phyloP scores from a whole-genome alignment of 2,329 filamentous ascomycete genomes.

The Dothideomycetes sp. region DNA sequence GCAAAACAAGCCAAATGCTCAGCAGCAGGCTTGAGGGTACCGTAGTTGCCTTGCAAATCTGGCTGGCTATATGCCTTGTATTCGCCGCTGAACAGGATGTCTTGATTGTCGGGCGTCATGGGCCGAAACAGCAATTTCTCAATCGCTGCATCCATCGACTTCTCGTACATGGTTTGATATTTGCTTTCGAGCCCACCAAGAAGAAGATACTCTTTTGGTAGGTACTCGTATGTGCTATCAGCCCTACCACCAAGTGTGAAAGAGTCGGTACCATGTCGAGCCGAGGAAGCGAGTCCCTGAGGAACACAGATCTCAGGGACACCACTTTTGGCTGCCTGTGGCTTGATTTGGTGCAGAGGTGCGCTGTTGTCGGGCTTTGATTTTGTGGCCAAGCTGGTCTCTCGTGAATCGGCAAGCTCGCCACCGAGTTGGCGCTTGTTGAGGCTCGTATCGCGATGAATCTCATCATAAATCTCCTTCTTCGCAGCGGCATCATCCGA shows the following conservation, averaged over 20 bases:
- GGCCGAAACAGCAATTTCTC: conserved; percentile 68
- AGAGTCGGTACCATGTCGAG: conserved; percentile 33
- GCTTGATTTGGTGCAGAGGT: background rate
- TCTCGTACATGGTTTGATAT: conserved; percentile 63
- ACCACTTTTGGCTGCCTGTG: background rate
- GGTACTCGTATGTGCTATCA: conserved; percentile 47
- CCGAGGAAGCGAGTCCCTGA: conserved; percentile 46
- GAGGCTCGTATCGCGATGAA: background rate
- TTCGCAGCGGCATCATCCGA: no score
- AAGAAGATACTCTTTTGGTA: conserved; percentile 58
- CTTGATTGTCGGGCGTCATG: conserved; percentile 54
- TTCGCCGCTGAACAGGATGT: conserved; percentile 65
- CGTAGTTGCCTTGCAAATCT: background rate
- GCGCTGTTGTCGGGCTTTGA: background rate
- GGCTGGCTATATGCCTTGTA: conserved; percentile 8
- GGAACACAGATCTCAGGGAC: conserved; percentile 39
- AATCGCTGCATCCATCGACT: conserved; percentile 55
- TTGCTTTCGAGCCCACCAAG: conserved; percentile 63
- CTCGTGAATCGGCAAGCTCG: background rate
- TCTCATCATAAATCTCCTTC: no score
- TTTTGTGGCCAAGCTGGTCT: background rate
- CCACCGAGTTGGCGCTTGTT: conserved; percentile 6
- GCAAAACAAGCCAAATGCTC: conserved; percentile 46
- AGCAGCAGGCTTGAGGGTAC: conserved; percentile 29
- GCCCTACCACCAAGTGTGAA: conserved; percentile 46